phyloP scores from a whole-genome alignment of 1,139 yeast genomes.

The Candida anutae region DNA sequence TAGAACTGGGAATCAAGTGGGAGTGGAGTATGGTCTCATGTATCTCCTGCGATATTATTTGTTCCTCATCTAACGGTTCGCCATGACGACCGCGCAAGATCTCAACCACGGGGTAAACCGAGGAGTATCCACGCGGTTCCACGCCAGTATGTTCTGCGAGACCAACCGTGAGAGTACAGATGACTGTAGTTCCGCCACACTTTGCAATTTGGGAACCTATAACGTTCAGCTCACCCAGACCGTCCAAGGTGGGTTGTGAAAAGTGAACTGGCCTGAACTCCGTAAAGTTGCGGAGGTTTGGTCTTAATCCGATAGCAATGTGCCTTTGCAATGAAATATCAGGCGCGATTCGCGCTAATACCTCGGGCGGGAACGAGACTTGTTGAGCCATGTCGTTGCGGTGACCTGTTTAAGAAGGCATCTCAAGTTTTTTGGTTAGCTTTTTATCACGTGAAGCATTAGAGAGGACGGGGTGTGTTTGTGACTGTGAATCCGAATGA shows the following conservation, averaged over 20 bases:
- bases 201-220: slow-evolving; percentile 69
- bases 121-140: slow-evolving; percentile 16
- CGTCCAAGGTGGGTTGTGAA: slow-evolving; percentile 33
- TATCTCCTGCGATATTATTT: slow-evolving; percentile 64
- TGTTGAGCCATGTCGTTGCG: slow-evolving; percentile 25
- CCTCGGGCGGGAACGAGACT: slow-evolving; percentile 68
- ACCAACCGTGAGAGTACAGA: slow-evolving; percentile 71
- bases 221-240: slow-evolving; percentile 30
- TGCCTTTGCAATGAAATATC: slow-evolving; percentile 78
- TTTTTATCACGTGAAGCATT: no score
- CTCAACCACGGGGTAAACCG: slow-evolving; percentile 75
- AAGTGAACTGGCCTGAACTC: slow-evolving; percentile 62
- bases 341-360: slow-evolving; percentile 79
- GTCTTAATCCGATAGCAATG: slow-evolving; percentile 62
- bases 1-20: slow-evolving; percentile 38
- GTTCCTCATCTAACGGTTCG: slow-evolving; percentile 88
- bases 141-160: slow-evolving; percentile 27
- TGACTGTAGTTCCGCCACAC: slow-evolving; percentile 68
- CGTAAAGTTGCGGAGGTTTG: slow-evolving; percentile 59
- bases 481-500: no score
- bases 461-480: no score
- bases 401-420: no score
- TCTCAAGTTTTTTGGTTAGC: no score
- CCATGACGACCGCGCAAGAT: slow-evolving; percentile 68
- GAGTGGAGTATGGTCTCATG: slow-evolving; percentile 54